phyloP scores from a whole-genome alignment of 1,284 basidiomycete species.

The Trichosporon ovoides region DNA sequence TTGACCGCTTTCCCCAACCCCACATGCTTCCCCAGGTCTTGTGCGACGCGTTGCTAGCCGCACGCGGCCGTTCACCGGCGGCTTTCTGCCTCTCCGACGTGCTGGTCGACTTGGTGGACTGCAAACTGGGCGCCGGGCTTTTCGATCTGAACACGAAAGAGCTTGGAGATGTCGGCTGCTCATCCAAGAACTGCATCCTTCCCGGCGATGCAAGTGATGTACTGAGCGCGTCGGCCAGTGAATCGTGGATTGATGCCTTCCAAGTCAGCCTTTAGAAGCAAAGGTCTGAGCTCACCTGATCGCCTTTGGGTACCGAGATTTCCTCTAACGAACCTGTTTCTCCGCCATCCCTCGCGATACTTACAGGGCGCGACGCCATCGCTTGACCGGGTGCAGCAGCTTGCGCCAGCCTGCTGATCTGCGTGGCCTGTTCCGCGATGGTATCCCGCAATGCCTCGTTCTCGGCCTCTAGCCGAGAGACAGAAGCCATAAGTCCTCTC shows the following conservation, averaged over 20 bases:
- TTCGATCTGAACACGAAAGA: not conserved
- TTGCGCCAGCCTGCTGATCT: not conserved
- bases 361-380: not conserved
- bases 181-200: not conserved
- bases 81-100: not conserved
- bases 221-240: conserved; percentile 16
- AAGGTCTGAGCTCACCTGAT: not conserved
- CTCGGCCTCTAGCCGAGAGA: conserved; percentile 33
- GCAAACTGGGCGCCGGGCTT: not conserved
- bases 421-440: not conserved
- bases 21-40: conserved; percentile 12
- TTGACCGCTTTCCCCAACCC: conserved; percentile 17
- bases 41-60: not conserved
- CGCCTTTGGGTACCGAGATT: not conserved
- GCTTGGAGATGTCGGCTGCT: not conserved
- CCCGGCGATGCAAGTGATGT: conserved; percentile 16
- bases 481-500: conserved; percentile 33
- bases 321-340: not conserved
- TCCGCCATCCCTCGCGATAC: not conserved
- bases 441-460: conserved; percentile 26
- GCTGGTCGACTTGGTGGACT: not conserved
- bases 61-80: not conserved
- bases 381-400: not conserved
- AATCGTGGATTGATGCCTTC: conserved; percentile 14
- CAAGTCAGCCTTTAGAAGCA: not conserved